Evolutionary conservation across 2,329 filamentous ascomycete species (phyloP).

Genomic region (Neofusicoccum ribis): DNA sequence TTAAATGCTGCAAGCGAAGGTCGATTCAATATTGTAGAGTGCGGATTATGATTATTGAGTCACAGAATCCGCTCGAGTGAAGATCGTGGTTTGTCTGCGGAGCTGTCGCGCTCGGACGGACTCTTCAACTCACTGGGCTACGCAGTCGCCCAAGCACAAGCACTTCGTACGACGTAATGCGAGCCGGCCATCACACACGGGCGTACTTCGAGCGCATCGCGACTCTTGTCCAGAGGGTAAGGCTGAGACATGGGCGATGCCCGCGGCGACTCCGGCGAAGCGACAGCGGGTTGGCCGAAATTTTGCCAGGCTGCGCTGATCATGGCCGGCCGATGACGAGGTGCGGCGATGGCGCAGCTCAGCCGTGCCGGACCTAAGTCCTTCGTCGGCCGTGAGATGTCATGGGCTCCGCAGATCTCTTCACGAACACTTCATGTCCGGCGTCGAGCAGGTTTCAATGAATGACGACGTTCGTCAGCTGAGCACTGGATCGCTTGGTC

Average conservation of each 20-base stretch:
- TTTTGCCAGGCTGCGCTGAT: constrained; percentile 9
- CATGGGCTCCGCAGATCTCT: constrained; percentile 9
- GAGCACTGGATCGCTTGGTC: neutral
- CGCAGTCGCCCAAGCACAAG: too few species aligned
- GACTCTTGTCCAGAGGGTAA: neutral
- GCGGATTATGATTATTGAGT: too few species aligned
- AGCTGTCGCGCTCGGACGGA: too few species aligned
- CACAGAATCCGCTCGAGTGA: too few species aligned
- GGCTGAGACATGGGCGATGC: constrained; percentile 8
- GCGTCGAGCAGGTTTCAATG: neutral
- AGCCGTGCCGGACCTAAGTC: neutral
- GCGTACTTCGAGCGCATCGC: neutral
- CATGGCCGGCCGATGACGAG: constrained; percentile 1
- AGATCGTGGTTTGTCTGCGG: too few species aligned
- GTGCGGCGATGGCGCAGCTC: constrained; percentile 8
- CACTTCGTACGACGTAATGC: too few species aligned
- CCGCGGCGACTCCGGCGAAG: constrained; percentile 5
- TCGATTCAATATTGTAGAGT: neutral
- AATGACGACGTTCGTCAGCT: neutral
- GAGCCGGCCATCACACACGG: too few species aligned
- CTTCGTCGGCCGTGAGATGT: neutral
- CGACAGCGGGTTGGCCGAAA: neutral
- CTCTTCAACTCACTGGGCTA: too few species aligned
- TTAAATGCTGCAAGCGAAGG: neutral
- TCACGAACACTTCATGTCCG: neutral